A percentile compares a stretch with the other conserved stretches of the same genome.
Conservation (phyloP, 2,329 filamentous ascomycete species). For the Xylaria sp. region DNA sequence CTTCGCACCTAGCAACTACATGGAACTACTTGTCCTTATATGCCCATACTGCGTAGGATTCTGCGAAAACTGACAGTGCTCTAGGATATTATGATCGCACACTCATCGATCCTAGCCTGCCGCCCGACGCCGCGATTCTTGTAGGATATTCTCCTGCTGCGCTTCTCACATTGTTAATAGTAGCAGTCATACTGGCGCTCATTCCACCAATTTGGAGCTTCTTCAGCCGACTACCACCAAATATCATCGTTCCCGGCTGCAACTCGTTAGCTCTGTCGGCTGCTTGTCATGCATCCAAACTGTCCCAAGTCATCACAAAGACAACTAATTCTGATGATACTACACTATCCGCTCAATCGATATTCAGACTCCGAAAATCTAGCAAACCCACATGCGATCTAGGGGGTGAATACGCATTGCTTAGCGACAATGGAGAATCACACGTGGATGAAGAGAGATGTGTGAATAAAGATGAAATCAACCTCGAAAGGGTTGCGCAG, state of each 20-base stretch:
- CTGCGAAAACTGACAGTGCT: neutral
- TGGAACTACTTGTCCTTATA: neutral
- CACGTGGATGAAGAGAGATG: neutral
- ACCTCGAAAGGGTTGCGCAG: slow-evolving; percentile 2
- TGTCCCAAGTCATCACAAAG: neutral
- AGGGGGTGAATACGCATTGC: neutral
- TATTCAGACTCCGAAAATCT: neutral
- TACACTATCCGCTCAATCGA: neutral
- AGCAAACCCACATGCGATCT: neutral
- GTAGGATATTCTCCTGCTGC: no score
- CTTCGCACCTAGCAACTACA: neutral
- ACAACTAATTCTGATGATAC: neutral
- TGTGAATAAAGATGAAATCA: neutral
- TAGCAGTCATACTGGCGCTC: neutral
- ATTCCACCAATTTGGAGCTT: neutral
- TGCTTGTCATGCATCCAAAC: slow-evolving; percentile 30
- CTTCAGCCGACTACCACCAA: slow-evolving; percentile 21
- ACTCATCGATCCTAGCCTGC: neutral
- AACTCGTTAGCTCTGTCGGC: slow-evolving; percentile 39
- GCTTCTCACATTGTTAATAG: neutral
- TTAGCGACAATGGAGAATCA: neutral
- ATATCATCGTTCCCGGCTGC: slow-evolving; percentile 18
- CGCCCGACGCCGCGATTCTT: no score
- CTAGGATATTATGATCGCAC: neutral
- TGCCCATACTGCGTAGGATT: neutral